phyloP scores from a whole-genome alignment of 345 rosid species.

The Eucalyptus albens region DNA sequence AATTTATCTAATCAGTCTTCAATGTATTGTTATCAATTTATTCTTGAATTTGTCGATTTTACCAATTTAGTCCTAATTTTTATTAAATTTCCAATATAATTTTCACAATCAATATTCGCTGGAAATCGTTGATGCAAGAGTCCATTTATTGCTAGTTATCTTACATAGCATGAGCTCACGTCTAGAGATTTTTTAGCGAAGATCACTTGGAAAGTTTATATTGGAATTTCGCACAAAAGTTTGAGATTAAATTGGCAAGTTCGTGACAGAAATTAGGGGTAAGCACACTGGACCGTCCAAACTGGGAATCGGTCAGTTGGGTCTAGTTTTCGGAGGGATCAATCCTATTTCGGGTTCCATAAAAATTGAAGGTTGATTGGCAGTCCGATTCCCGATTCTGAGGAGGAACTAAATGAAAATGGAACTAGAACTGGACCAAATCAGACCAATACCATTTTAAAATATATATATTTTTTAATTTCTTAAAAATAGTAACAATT shows the following conservation, averaged over 20 bases:
- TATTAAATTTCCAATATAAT: rapidly evolving
- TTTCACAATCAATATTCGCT: not conserved
- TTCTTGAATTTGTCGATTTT: not conserved
- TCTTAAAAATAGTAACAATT: too few species aligned
- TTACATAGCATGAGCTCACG: not conserved
- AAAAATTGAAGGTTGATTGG: too few species aligned
- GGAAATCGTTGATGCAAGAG: not conserved
- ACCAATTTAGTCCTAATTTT: not conserved
- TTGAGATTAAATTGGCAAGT: not conserved
- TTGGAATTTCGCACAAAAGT: not conserved
- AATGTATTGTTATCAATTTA: not conserved
- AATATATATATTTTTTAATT: too few species aligned
- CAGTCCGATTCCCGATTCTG: rapidly evolving
- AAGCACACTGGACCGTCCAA: too few species aligned
- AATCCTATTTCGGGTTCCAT: rapidly evolving
- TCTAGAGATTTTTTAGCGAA: rapidly evolving
- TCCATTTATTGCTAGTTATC: not conserved
- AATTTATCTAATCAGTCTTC: rapidly evolving
- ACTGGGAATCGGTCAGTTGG: rapidly evolving
- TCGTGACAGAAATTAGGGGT: not conserved
- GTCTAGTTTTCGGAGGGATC: rapidly evolving
- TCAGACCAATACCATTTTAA: rapidly evolving
- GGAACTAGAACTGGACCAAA: rapidly evolving
- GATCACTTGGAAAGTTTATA: rapidly evolving
- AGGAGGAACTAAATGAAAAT: rapidly evolving